phyloP scores from a whole-genome alignment of 78 protist species.

The Dictyostelium capitatum region DNA sequence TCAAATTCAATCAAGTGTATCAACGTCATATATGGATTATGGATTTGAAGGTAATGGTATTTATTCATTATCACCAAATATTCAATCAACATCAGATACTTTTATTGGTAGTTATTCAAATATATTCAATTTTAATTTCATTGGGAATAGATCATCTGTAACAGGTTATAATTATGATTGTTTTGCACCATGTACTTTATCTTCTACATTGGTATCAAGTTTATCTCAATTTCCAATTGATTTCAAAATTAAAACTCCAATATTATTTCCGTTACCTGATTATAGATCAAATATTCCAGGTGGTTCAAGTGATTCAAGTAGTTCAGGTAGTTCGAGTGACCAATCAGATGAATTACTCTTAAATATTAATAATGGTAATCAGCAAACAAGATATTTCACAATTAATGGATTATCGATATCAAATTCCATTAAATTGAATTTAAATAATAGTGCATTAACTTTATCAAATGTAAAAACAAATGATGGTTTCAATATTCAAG shows the following conservation, averaged over 20 bases:
- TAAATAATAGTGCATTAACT: not conserved
- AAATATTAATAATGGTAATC: not conserved
- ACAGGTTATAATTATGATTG: slow-evolving; percentile 2
- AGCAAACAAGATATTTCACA: not conserved
- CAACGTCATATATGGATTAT: not conserved
- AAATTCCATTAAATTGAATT: not conserved
- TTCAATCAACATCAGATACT: not conserved
- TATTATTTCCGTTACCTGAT: too few relatives aligned
- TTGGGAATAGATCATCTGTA: not conserved
- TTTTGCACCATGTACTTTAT: not conserved
- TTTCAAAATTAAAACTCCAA: not conserved
- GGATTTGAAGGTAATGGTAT: not conserved
- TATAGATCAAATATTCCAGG: too few relatives aligned
- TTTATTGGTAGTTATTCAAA: not conserved
- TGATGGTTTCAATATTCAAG: not conserved
- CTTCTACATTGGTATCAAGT: not conserved
- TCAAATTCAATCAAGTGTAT: not conserved
- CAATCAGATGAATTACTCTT: not conserved
- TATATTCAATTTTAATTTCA: slow-evolving; percentile 4
- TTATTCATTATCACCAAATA: not conserved
- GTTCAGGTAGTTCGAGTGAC: not conserved
- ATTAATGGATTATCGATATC: not conserved
- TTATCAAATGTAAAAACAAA: not conserved
- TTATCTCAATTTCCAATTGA: not conserved
- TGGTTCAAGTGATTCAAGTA: too few relatives aligned